Evolutionary conservation across 768 basidiomycete genomes (phyloP).

Genomic region (Lyophyllum decastes): DNA sequence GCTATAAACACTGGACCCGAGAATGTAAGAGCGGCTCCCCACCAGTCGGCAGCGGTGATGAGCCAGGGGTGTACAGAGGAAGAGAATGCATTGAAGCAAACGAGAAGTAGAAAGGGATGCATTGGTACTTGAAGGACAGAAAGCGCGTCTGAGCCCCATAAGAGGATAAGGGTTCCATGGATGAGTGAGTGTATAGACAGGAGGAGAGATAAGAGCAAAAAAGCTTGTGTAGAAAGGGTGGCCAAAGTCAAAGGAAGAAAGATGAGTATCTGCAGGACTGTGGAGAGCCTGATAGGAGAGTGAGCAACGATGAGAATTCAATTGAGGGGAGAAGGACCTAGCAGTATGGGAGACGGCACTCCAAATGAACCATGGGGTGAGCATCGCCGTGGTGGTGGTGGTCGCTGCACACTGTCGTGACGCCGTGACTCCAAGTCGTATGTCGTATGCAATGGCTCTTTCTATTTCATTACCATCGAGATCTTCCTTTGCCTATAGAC

Average conservation of each 20-base stretch:
- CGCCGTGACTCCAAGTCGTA: conserved; percentile 14
- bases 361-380: conserved; percentile 69
- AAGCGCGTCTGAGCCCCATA: conserved; percentile 72
- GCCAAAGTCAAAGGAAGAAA: conserved; percentile 85
- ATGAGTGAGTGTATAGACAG: conserved; percentile 76
- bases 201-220: conserved; percentile 79
- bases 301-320: conserved; percentile 1
- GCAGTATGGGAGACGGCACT: conserved; percentile 65
- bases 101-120: conserved; percentile 83
- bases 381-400: conserved; percentile 25
- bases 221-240: conserved; percentile 77
- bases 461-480: too few species aligned
- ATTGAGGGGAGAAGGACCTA: conserved; percentile 37
- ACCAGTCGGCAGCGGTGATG: conserved; percentile 59
- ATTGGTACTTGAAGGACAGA: conserved; percentile 83
- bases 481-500: too few species aligned
- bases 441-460: neutral
- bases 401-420: conserved; percentile 1
- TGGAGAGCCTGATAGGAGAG: conserved; percentile 56
- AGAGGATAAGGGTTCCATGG: conserved; percentile 74
- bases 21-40: conserved; percentile 71
- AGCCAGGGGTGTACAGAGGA: conserved; percentile 61
- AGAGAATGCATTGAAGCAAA: conserved; percentile 85
- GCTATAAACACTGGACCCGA: conserved; percentile 79
- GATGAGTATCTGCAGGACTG: conserved; percentile 77